Percentiles rank a stretch among this genome's conserved stretches.
phyloP scores from a whole-genome alignment of 495 filamentous ascomycete species.

The Jackrogersella minutella region DNA sequence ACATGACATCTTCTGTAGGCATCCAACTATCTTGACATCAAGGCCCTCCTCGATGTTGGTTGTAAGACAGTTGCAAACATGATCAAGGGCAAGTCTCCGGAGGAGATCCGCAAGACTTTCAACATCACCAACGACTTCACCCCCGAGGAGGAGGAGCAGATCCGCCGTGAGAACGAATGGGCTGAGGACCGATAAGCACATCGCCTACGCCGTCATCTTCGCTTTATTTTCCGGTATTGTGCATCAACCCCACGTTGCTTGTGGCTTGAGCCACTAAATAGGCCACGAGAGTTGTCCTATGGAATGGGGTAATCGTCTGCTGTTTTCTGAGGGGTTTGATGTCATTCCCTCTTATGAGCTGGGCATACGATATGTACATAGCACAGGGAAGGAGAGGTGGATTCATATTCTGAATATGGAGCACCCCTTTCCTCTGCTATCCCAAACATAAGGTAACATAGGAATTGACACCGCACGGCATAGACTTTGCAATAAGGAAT shows the following conservation, averaged over 20 bases:
- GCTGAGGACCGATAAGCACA: constrained; percentile 69
- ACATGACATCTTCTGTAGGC: constrained; percentile 53
- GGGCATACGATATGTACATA: not conserved
- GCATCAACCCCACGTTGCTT: not conserved
- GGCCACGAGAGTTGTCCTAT: not conserved
- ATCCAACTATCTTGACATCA: constrained; percentile 84
- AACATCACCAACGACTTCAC: constrained; percentile 81
- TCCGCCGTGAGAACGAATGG: constrained; percentile 78
- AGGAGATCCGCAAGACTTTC: constrained; percentile 80
- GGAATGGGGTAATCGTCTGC: not conserved
- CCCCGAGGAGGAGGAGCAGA: constrained; percentile 77
- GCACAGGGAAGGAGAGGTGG: constrained; percentile 1
- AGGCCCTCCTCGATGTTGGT: constrained; percentile 80
- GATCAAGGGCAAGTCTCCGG: constrained; percentile 78
- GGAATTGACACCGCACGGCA: no score
- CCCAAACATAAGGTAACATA: not conserved
- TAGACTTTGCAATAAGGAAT: not conserved
- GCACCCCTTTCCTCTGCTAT: not conserved
- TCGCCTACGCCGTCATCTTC: not conserved
- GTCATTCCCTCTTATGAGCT: not conserved
- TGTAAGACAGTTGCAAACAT: constrained; percentile 84
- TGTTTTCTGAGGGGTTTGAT: not conserved
- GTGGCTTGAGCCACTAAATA: not conserved
- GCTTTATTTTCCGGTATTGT: not conserved
- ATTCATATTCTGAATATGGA: not conserved